Base-by-base conservation (phyloP, 2,329 filamentous ascomycete species). In the Cercospora nicotianae region DNA sequence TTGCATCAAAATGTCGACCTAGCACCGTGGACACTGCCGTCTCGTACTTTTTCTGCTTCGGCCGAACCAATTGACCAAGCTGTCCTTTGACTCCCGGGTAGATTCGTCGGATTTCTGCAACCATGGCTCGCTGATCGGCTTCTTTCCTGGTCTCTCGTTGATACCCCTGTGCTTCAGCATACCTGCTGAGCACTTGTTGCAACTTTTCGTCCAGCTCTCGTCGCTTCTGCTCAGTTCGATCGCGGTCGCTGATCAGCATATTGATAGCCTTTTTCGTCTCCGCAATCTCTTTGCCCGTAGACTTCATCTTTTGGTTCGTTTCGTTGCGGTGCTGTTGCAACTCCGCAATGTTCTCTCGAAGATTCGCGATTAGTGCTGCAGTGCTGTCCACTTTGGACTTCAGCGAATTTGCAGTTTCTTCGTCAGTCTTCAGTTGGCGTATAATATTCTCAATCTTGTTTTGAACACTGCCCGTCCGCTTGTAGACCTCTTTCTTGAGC, bases 21-120 rank as follows among this genome's bases (percentile, higher is more conserved):
- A 99, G 87, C 6, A 96, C 93, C 23, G 93, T 96, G 74, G 92
- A 93, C 70, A 99, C 92, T 57, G 95, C 95, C 73, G 95, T 92
- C 71, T 95, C 92, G 76, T 90, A 99, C 79, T 97, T 98, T 81
- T 96, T 97, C 81, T 97, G 93, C 80, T 97, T 98, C 1, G 95
- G 94, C 72, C 92, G 94, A 82, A 95, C 97, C 51, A 99, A 87
- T 72, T 97, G 93, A 70, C 93, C 92, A 57, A 98, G 88, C 57
- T 94, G 90, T 20, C 95, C 95, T 72, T 92, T 92, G 55, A 99
- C 94, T 58, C 94, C 94, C 1, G 93, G 92, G 74, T 93, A 97
- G 70, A 97, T 91, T 63, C 93, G 90, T 79, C 96, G 97, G 75
- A 99, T 84, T 33, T 92, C 90, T 10, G 90, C 89, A 36, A 98